Evolutionary conservation across 2,329 filamentous ascomycete genomes (phyloP), one percentile per base, ranked within the genome.

Genomic region (Fusarium sp.): DNA sequence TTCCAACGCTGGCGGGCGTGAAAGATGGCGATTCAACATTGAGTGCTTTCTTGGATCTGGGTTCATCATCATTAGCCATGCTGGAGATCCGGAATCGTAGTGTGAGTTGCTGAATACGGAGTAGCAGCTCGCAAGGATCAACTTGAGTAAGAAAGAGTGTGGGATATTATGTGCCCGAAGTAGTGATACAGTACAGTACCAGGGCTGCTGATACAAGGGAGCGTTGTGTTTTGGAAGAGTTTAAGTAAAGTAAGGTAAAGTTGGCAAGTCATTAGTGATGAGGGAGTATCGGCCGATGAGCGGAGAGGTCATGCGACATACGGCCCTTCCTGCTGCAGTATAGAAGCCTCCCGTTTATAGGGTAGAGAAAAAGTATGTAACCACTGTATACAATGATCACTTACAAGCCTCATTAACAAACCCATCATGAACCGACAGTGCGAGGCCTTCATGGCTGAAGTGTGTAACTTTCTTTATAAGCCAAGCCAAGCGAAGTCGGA

Each of bases 1-100:
- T 79, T 3, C 84, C 83, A 48, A 87, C 77, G 66, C 81, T 84
- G 20, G 89, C 85, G 11, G 96, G 96, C 1, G 94, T 98, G 82
- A 99, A 99, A 54, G 96, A 94, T 18, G 96, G 96, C 14, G 96
- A 98, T 79, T 98, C 96, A 79, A 98, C 96, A 82, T 97, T 99
- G 75, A 99, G 88, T 34, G 92, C 87, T 82, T 95, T 96, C 83
- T 94, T 94, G 30, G 85, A 80, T 68, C 86, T 88, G 38, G 39
- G 20, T 20, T 39, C 22, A 18, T 57, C 41, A 13, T 59, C 32
- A 70, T 78, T 61, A 78, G 77, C 58, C 63, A 62, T 62, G 34
- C 34, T 65, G 42, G 52, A 26, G 20, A 38, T 52, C 44, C 13
- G 48, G 34, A 38, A 26, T 52, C 24, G 32, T 34, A 13, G n/a